phyloP scores from a whole-genome alignment of 208 protist genomes.

The Acanthamoeba castellanii region DNA sequence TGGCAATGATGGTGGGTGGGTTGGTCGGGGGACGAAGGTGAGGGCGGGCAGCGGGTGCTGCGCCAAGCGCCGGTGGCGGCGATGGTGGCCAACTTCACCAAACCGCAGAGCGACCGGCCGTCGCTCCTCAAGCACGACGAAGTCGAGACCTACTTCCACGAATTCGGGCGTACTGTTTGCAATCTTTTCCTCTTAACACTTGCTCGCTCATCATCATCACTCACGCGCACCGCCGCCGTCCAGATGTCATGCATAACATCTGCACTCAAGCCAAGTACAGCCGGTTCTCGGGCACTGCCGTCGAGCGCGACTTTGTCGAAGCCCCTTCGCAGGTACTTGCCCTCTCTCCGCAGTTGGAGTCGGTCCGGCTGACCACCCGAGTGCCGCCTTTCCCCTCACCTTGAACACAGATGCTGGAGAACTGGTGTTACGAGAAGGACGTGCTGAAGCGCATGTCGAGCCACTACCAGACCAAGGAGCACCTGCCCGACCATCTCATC shows the following conservation, averaged over 20 bases:
- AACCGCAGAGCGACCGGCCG: conserved; percentile 74
- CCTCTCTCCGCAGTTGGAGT: no score
- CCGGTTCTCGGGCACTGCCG: conserved; percentile 80
- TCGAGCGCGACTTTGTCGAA: conserved; percentile 88
- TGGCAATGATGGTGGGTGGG: no score
- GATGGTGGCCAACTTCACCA: conserved; percentile 85
- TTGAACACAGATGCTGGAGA: conserved; percentile 78
- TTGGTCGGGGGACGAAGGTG: neutral
- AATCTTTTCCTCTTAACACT: neutral
- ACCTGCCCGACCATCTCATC: conserved; percentile 79
- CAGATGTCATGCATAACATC: conserved; percentile 84
- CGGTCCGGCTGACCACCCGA: no score
- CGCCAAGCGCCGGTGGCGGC: conserved; percentile 57
- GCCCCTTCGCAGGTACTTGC: conserved; percentile 73
- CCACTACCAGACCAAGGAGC: conserved; percentile 80
- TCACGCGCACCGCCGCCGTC: no score
- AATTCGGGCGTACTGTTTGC: conserved; percentile 81
- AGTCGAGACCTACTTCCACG: conserved; percentile 88
- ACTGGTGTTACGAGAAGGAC: conserved; percentile 85
- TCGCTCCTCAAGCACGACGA: conserved; percentile 84
- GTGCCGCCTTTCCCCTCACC: no score
- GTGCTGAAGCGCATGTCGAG: conserved; percentile 73
- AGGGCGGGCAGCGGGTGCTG: neutral
- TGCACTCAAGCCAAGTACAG: conserved; percentile 73
- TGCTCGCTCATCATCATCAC: neutral